Base-by-base conservation (phyloP, 2,329 filamentous ascomycete genomes). In the Ramichloridium luteum region DNA sequence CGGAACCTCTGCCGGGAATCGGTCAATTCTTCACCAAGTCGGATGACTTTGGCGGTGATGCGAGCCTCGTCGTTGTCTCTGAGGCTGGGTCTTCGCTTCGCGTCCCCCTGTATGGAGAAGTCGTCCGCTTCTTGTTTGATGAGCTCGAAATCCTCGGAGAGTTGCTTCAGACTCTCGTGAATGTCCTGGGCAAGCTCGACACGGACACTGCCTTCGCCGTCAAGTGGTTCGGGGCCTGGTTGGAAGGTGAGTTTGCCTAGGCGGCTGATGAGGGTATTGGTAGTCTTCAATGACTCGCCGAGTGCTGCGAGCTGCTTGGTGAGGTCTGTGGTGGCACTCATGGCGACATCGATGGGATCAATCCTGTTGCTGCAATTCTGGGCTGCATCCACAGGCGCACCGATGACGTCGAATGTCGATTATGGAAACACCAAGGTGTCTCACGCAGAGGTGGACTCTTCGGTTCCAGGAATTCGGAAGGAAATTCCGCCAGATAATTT, bases 91-190 rank as follows among this genome's bases (percentile, higher is more conserved):
- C 63, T 58, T 35, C 52, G 53, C 35, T 34, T 55, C 25, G 32
- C 53, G 29, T 51, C 44, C 30, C 51, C 51, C 13, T 44, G 64
- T 3, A 64, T 55, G 20, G 70, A 64, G 15, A 85, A 58, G 46
- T 83, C 83, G 39, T 80, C 71, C 16, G 83, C 68, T 48, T 93
- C 85, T 51, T 90, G 83, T 28, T 65, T 66, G 18, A 94, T 53
- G 12, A 90, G 58, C 55, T 93, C 86, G 42, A 90, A 70, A 37
- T 93, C 83, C 40, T 92, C 83, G 47, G 92, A 77, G 30, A 80
- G 72, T 35, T 81, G 77, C 45, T 82, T 78, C 38, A 94, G 59
- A 12, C 71, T 70, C 48, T 82, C 75, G 44, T 79, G 76, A 41
- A 94, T 93, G 54, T 94, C 85, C 13, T 72, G 67, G 42, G 74